A percentile compares a stretch with the other conserved stretches of the same genome.
These are phyloP conservation scores for Aspergillus neotritici DNA, from an alignment of 2,329 filamentous ascomycete genomes.

Conservation along the genomic window DNA sequence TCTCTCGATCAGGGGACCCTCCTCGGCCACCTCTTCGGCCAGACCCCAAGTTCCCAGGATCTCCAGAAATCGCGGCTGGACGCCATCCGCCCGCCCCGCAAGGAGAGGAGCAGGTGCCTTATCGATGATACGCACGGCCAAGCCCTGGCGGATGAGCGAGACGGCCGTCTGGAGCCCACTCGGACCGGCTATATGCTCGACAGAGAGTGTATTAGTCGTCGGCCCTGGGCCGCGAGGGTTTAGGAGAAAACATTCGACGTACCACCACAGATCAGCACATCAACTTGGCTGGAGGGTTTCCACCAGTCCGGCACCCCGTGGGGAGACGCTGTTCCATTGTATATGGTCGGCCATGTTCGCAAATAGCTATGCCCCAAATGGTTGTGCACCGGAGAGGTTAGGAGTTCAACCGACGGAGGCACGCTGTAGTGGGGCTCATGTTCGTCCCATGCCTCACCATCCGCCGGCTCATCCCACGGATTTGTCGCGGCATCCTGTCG, in stretches of 20 bases:
- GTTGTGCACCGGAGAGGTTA: conserved; percentile 1
- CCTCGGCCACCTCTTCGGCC: conserved; percentile 2
- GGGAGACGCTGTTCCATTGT: conserved; percentile 1
- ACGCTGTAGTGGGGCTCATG: not conserved
- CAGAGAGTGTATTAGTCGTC: no score
- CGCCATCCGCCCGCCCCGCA: conserved; percentile 3
- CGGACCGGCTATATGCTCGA: not conserved
- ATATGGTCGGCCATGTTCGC: conserved; percentile 2
- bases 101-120: not conserved
- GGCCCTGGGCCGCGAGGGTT: no score
- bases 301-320: not conserved
- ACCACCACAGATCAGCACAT: conserved; percentile 7
- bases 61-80: conserved; percentile 5
- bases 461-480: no score
- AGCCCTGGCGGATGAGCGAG: not conserved
- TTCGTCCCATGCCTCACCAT: no score
- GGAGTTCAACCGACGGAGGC: not conserved
- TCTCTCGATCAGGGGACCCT: conserved; percentile 2
- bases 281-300: not conserved
- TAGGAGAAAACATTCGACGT: no score
- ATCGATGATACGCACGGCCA: conserved; percentile 4
- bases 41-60: conserved; percentile 1
- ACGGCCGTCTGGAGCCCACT: conserved; percentile 1
- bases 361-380: not conserved
- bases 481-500: no score